Base-by-base conservation (phyloP, 805 yeast species). In the Clavispora asparagi region DNA sequence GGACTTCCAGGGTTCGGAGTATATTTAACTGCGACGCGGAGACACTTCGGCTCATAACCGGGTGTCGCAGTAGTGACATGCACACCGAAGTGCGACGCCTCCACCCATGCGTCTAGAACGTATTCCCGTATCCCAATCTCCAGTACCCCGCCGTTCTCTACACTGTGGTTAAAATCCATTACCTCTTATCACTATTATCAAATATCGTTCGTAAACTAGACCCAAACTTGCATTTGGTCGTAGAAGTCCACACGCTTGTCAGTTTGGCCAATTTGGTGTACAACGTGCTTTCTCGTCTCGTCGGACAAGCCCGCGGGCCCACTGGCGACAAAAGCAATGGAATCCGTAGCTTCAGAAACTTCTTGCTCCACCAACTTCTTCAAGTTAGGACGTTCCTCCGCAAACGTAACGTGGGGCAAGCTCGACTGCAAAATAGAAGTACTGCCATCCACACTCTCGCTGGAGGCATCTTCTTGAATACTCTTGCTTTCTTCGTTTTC, bases 371-470 rank as follows among this genome's bases (percentile, higher is more conserved):
- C 68, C 3, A 79, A 46, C 3, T 56, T 56, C 0, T 62, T 62
- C 35, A 82, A 47, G 40, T 67, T 56, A 1, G 88, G 86, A 53
- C 85, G 68, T 35, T 56, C 60, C 8, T 50, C 51, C 23, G 31
- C 44, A 46, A 60, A 55, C 1, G 38, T 40, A 3, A 61, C 33
- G 37, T 55, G 55, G 3, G 54, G 51, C 31, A 60, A 52, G 40
- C 53, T 33, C 10, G 37, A 33, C 13, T 33, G 37, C 25, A 33
- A 33, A 17, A 7, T 16, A 3, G 37, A 33, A 8, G 13, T 6
- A 4, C 7, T 8, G 37, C 13, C 13, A 7, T 11, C 12, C 23
- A 7, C 37, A 6, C 13, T 33, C 4, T 9, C 25, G 7, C 25
- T 3, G 25, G 25, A 33, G 4, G 25, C 7, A 12, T 6, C 23